A percentile compares a stretch with the other conserved stretches of the same genome.
Conservation (phyloP, 495 filamentous ascomycete genomes). For the Aspergillus campestris region DNA sequence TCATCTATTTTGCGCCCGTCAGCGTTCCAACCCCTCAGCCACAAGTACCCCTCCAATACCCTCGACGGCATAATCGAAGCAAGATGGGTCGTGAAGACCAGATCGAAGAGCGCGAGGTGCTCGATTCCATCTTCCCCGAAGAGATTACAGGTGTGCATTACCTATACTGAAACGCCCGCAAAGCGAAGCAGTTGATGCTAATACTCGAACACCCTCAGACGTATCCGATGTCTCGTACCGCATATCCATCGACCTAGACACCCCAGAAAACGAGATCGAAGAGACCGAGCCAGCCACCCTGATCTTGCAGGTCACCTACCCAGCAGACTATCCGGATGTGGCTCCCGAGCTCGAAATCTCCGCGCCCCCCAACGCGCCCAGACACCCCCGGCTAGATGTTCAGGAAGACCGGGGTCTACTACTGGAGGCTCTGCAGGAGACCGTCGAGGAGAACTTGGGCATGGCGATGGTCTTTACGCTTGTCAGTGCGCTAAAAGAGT, state of each 20-base stretch:
- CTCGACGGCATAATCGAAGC: constrained; percentile 19
- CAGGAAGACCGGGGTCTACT: constrained; percentile 63
- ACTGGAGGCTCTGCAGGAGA: constrained; percentile 55
- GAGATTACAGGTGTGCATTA: constrained; percentile 83
- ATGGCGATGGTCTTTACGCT: constrained; percentile 99
- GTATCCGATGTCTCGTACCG: constrained; percentile 79
- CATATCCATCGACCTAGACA: constrained; percentile 73
- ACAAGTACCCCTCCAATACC: constrained; percentile 26
- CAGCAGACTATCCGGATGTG: constrained; percentile 77
- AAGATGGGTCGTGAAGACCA: constrained; percentile 93
- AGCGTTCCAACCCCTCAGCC: not conserved
- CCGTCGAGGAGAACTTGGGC: constrained; percentile 81
- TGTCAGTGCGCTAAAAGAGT: constrained; percentile 77
- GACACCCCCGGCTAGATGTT: constrained; percentile 53
- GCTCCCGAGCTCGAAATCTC: constrained; percentile 72
- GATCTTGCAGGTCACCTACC: constrained; percentile 75
- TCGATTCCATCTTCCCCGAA: constrained; percentile 96
- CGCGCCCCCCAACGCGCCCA: constrained; percentile 57
- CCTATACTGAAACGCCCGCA: too few relatives aligned
- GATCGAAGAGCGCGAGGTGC: constrained; percentile 89
- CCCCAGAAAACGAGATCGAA: constrained; percentile 52
- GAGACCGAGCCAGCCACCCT: constrained; percentile 44
- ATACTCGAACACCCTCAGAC: constrained; percentile 40
- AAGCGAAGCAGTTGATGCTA: not conserved
- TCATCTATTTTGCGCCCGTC: not conserved